Evolutionary conservation across 2,329 filamentous ascomycete species (phyloP).

Genomic region (Arthrobotrys megalospora): DNA sequence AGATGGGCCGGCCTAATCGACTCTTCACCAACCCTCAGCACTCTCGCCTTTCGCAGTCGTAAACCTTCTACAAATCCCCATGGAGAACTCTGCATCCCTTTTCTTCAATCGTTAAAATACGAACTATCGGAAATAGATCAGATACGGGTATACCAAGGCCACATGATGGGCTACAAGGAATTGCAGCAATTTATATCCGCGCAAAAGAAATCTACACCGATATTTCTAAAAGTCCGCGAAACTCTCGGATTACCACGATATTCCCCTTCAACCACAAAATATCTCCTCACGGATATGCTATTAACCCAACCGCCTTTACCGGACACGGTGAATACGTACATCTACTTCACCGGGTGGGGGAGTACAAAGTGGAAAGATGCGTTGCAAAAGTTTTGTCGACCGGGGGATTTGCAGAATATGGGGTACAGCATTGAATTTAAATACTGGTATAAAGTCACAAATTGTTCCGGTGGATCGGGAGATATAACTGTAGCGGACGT

Average conservation of each 20-base stretch:
- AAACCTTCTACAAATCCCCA: background rate
- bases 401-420: background rate
- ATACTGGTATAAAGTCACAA: constrained; percentile 3
- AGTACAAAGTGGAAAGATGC: background rate
- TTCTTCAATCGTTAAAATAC: constrained; percentile 4
- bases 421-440: background rate
- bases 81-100: constrained; percentile 2
- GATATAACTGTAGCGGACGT: background rate
- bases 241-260: background rate
- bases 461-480: background rate
- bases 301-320: background rate
- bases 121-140: constrained; percentile 6
- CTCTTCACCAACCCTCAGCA: constrained; percentile 3
- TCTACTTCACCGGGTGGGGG: background rate
- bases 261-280: background rate
- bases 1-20: constrained; percentile 6
- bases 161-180: background rate
- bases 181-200: background rate
- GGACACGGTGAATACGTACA: background rate
- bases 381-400: background rate
- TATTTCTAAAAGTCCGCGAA: background rate
- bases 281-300: background rate
- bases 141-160: background rate
- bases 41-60: constrained; percentile 1
- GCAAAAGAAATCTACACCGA: background rate